These are phyloP conservation scores for Blastobotrys apis DNA, from an alignment of 1,139 yeast genomes.

Conservation along the genomic window DNA sequence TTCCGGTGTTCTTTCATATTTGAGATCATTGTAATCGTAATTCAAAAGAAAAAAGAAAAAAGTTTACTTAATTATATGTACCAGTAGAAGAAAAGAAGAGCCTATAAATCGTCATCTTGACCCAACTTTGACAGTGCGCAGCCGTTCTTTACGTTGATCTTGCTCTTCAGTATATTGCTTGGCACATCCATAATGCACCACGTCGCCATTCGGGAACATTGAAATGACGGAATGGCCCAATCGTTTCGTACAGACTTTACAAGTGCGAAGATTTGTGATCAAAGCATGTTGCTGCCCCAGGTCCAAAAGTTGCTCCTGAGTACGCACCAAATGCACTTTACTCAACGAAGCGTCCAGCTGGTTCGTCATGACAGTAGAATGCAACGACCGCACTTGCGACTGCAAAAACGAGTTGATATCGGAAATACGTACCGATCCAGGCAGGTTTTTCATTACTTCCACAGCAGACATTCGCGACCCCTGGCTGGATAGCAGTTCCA, in stretches of 20 bases:
- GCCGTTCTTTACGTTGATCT: constrained; percentile 14
- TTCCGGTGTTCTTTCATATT: constrained; percentile 70
- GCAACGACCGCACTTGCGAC: constrained; percentile 43
- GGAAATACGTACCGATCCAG: constrained; percentile 45
- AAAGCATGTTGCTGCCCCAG: constrained; percentile 39
- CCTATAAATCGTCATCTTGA: constrained; percentile 5
- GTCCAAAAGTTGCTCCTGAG: constrained; percentile 39
- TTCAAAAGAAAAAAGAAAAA: neutral
- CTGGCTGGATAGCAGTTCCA: constrained; percentile 45
- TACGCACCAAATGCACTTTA: constrained; percentile 38
- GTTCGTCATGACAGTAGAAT: constrained; percentile 25
- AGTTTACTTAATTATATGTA: neutral
- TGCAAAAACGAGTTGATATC: constrained; percentile 46
- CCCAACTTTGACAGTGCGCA: constrained; percentile 12
- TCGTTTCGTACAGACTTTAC: constrained; percentile 57
- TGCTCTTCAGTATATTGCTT: constrained; percentile 24
- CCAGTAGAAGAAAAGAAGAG: neutral
- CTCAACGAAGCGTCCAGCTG: constrained; percentile 34
- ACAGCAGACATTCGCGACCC: constrained; percentile 53
- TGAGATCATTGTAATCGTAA: constrained; percentile 32
- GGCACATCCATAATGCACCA: constrained; percentile 70
- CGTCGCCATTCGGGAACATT: constrained; percentile 46
- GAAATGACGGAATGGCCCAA: constrained; percentile 63
- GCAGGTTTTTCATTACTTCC: constrained; percentile 49
- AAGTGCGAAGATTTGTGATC: constrained; percentile 43